phyloP scores from a whole-genome alignment of 2,329 filamentous ascomycete species.

The Capronia americana region DNA sequence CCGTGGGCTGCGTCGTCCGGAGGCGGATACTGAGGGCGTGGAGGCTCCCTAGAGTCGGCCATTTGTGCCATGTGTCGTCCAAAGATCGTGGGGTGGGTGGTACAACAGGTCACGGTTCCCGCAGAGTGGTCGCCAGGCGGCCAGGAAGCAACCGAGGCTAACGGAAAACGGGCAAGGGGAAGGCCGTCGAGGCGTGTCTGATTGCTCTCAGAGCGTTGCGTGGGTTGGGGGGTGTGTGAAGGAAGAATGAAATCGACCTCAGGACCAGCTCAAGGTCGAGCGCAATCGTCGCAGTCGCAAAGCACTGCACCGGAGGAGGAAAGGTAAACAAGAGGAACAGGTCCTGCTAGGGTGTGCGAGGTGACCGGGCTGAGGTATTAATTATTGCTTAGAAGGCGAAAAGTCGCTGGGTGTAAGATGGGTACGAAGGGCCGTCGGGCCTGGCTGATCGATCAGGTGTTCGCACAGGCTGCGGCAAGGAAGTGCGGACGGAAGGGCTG shows the following conservation, averaged over 20 bases:
- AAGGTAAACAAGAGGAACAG: constrained; percentile 28
- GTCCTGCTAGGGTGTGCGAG: constrained; percentile 35
- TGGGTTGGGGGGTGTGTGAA: constrained; percentile 18
- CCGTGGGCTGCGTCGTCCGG: constrained; percentile 35
- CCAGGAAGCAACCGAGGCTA: constrained; percentile 38
- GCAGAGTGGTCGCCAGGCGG: constrained; percentile 32
- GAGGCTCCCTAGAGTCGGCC: constrained; percentile 35
- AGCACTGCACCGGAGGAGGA: constrained; percentile 27
- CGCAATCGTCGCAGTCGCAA: constrained; percentile 30
- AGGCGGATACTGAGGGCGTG: constrained; percentile 37
- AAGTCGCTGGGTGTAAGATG: constrained; percentile 27
- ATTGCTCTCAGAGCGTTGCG: constrained; percentile 34
- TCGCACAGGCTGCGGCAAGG: constrained; percentile 25
- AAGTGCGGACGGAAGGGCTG: constrained; percentile 20
- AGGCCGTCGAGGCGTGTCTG: constrained; percentile 33
- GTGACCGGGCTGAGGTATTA: constrained; percentile 32
- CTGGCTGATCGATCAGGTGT: constrained; percentile 33
- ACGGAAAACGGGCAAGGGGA: constrained; percentile 35
- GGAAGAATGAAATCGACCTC: constrained; percentile 30
- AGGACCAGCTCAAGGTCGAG: constrained; percentile 25
- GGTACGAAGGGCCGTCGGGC: constrained; percentile 22
- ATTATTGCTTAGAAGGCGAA: constrained; percentile 30
- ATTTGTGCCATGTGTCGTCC: constrained; percentile 38
- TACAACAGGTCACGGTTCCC: constrained; percentile 24
- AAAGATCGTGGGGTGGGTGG: constrained; percentile 30